phyloP scores from a whole-genome alignment of 495 filamentous ascomycete species.

The Podospora tetraspora region DNA sequence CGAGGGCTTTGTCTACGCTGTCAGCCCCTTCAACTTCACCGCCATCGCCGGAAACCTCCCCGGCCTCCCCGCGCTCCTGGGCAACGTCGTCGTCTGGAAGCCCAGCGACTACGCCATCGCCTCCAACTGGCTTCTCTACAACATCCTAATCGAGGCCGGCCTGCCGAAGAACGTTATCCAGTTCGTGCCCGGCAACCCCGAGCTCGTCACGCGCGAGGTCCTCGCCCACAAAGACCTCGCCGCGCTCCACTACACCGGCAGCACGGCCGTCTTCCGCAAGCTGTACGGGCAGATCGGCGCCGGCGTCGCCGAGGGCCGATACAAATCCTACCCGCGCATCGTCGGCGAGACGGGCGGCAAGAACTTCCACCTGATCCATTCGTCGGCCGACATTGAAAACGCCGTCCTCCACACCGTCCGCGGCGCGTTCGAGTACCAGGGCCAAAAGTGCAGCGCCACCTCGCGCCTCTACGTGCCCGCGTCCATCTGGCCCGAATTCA shows the following conservation, averaged over 20 bases:
- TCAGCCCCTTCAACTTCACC: slow-evolving; percentile 88
- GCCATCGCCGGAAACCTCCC: slow-evolving; percentile 77
- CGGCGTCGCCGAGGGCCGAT: slow-evolving; percentile 61
- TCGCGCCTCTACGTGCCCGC: slow-evolving; percentile 70
- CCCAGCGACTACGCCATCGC: slow-evolving; percentile 73
- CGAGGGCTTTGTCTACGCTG: slow-evolving; percentile 82
- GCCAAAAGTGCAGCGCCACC: slow-evolving; percentile 83
- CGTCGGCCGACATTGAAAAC: slow-evolving; percentile 66
- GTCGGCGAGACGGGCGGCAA: slow-evolving; percentile 87
- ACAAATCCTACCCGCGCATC: slow-evolving; percentile 71
- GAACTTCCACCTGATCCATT: slow-evolving; percentile 83
- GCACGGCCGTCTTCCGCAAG: slow-evolving; percentile 72
- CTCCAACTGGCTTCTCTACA: slow-evolving; percentile 69
- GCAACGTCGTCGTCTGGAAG: slow-evolving; percentile 88
- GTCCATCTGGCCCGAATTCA: slow-evolving; percentile 65
- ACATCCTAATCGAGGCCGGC: slow-evolving; percentile 83
- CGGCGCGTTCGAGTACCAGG: slow-evolving; percentile 85
- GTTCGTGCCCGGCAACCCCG: slow-evolving; percentile 74
- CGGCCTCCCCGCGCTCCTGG: slow-evolving; percentile 67
- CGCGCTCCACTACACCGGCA: slow-evolving; percentile 75
- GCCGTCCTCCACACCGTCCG: slow-evolving; percentile 77
- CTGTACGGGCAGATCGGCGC: slow-evolving; percentile 66
- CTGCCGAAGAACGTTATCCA: slow-evolving; percentile 76
- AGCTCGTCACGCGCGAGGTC: slow-evolving; percentile 62
- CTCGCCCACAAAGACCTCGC: slow-evolving; percentile 67